Conservation (phyloP, 495 filamentous ascomycete species). For the Parmelia sp. region DNA sequence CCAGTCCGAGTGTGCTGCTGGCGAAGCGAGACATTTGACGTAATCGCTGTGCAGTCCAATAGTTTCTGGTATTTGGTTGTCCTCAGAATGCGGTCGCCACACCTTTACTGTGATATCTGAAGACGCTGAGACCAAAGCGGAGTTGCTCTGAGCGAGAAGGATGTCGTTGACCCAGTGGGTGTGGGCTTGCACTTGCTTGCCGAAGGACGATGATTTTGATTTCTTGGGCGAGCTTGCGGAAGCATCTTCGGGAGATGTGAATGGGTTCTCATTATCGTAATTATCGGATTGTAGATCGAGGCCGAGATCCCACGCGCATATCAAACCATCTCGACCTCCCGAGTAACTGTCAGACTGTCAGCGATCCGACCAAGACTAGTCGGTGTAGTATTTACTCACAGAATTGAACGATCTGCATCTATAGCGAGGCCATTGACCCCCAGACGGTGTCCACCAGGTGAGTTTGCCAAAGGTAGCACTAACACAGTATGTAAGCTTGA, state of each 20-base stretch:
- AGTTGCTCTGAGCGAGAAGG: slow-evolving; percentile 72
- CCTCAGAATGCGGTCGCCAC: slow-evolving; percentile 80
- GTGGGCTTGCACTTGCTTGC: slow-evolving; percentile 90
- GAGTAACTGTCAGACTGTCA: slow-evolving; percentile 63
- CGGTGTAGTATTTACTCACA: slow-evolving; percentile 53
- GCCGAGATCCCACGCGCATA: slow-evolving; percentile 91
- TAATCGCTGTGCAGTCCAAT: slow-evolving; percentile 95
- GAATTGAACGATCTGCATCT: slow-evolving; percentile 74
- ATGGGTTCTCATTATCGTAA: slow-evolving; percentile 32
- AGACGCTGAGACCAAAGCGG: slow-evolving; percentile 84
- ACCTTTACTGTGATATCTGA: slow-evolving; percentile 92
- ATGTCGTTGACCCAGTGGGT: slow-evolving; percentile 99
- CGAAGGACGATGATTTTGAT: slow-evolving; percentile 56
- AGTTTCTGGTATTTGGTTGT: slow-evolving; percentile 60
- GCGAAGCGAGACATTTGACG: slow-evolving; percentile 86
- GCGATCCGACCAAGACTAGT: slow-evolving; percentile 10
- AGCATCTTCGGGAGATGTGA: slow-evolving; percentile 27
- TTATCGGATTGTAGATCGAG: slow-evolving; percentile 44
- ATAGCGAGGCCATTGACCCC: slow-evolving; percentile 91
- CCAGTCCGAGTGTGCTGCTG: slow-evolving; percentile 66
- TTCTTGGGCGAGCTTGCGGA: background rate
- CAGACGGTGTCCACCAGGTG: slow-evolving; percentile 81
- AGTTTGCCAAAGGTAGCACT: slow-evolving; percentile 94
- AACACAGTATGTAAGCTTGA: slow-evolving; percentile 9
- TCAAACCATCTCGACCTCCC: slow-evolving; percentile 87